Evolutionary conservation across 2,329 filamentous ascomycete genomes (phyloP).

Genomic region (Ceratocystis lukuohia): DNA sequence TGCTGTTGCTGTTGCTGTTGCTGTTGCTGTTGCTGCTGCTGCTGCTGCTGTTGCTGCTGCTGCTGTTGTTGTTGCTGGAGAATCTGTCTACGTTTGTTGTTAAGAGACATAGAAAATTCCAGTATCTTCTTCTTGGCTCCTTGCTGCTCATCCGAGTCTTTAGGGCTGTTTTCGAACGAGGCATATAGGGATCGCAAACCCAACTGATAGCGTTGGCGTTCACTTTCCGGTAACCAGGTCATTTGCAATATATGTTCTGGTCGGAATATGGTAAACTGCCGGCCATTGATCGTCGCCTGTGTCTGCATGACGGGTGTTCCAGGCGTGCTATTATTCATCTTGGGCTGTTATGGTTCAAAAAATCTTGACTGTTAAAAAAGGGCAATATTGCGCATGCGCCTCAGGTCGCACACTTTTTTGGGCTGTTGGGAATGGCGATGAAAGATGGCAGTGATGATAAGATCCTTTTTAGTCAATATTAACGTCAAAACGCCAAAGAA

Average conservation of each 20-base stretch:
- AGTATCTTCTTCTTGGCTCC: constrained; percentile 43
- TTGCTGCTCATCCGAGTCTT: constrained; percentile 36
- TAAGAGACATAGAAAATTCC: constrained; percentile 47
- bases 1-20: constrained; percentile 29
- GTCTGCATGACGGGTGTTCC: constrained; percentile 22
- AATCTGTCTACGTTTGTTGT: constrained; percentile 29
- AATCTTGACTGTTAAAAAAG: constrained; percentile 10
- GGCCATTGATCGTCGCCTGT: constrained; percentile 21
- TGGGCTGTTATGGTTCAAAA: neutral
- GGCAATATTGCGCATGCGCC: neutral
- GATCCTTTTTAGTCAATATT: neutral
- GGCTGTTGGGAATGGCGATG: neutral
- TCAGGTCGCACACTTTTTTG: neutral
- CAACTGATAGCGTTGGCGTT: constrained; percentile 45
- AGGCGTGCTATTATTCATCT: constrained; percentile 4
- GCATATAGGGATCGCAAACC: constrained; percentile 43
- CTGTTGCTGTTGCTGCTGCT: constrained; percentile 29
- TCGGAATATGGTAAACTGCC: constrained; percentile 33
- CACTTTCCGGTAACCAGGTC: constrained; percentile 37
- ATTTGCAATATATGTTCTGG: constrained; percentile 40
- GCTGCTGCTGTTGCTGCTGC: constrained; percentile 28
- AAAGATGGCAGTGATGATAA: neutral
- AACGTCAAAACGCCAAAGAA: neutral
- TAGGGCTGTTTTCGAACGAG: constrained; percentile 35
- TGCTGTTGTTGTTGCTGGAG: constrained; percentile 29